Evolutionary conservation across 257 asterid species (phyloP), one percentile per base, ranked within the genome.

Genomic region (Cynanchum wilfordii): DNA sequence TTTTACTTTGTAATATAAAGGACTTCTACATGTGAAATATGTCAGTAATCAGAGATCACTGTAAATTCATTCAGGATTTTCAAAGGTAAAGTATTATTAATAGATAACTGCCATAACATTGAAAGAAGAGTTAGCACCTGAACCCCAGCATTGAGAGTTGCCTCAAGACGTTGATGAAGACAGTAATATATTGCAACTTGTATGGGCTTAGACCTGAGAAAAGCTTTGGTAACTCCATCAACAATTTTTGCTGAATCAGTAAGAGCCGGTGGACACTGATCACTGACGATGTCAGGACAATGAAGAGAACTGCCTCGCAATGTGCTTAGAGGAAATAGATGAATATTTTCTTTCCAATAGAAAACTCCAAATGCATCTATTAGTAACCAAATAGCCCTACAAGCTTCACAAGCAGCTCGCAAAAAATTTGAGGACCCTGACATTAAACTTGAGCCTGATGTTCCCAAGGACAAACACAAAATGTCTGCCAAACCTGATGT

Each of bases 331-430:
- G 99, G 99, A 81, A 92, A 92, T 63, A 80, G 45, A 40, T 47
- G 74, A 69, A 75, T 70, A 58, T 80, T 82, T 65, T 78, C 81
- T 86, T 81, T 86, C 66, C 66, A 70, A 70, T 86, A 86, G 62
- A 84, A 87, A 79, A 84, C 81, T 76, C 92, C 99, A 78, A 81
- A 83, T 74, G 91, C 89, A 75, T 90, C 95, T 36, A 95, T 75
- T 75, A 95, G 90, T 65, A 86, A 88, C 98, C 96, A 90, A 80
- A 83, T 83, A 56, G 89, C 96, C 81, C 90, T 81, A 85, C 96
- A 95, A 72, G 92, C 93, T 86, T 95, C 99, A 80, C 91, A 93
- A 60, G 96, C 96, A 85, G 96, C 96, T 81, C 96, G 89, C 83
- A 90, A 73, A 83, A 90, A 82, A 85, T 79, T 83, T 73, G 96